Evolutionary conservation across 345 rosid genomes (phyloP), one percentile per base, ranked within the genome.

Genomic region (Sonneratia alba): DNA sequence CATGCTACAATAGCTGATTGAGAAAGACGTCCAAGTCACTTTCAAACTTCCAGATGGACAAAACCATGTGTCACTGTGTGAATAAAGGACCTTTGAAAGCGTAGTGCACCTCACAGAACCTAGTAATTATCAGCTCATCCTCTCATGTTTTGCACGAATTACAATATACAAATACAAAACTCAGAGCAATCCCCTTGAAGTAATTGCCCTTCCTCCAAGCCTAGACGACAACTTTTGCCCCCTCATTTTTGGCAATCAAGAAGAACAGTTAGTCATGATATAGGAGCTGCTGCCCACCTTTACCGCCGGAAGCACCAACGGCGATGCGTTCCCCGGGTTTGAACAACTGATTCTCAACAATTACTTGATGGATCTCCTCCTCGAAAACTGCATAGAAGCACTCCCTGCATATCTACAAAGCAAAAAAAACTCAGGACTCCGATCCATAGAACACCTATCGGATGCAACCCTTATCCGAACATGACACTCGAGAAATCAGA

Each of bases 271-370:
- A 70, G 68, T 16, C 65, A 65, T 6, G 16, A 32, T 16, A 42
- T 9, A 16, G 38, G 24, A 42, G 53, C 18, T 12, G 36, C 22
- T 4, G 42, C 55, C 36, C 42, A 91, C 97, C 96, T 92, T 95
- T 95, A 63, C 99, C 99, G 56, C 97, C 97, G 3, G 99, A 95
- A 7, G 96, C 97, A 66, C 97, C 97, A 9, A 95, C 87, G 22
- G 86, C 99, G 71, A 95, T 79, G 3, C 97, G 89, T 45, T 95
- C 92, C 62, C 93, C 92, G 5, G 90, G 84, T 74, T 85, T 95
- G 73, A 95, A 89, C 37, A 95, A 75, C 69, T 75, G 83, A 73
- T 89, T 87, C n/a, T 72, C 75, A 4, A 89, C 83, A 62, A 92
- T 92, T 6, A 87, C 92, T 64, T 80, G 87, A 71, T 90, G 96